A percentile compares a stretch with the other conserved stretches of the same genome.
These are phyloP conservation scores for Ustulina deusta DNA, from an alignment of 2,329 filamentous ascomycete species.

Conservation along the genomic window DNA sequence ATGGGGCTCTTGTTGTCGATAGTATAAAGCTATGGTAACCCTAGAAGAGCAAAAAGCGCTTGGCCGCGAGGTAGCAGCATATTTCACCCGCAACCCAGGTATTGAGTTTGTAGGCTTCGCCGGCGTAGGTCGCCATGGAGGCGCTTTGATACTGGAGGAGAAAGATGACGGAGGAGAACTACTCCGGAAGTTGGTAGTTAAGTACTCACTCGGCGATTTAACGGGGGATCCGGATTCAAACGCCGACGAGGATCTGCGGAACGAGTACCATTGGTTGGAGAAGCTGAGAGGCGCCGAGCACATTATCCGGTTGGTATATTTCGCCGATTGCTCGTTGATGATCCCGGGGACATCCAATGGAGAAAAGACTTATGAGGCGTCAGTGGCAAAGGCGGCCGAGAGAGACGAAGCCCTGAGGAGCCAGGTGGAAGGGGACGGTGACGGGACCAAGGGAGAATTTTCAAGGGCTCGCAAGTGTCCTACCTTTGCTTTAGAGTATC, in stretches of 20 bases:
- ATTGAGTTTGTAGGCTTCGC: slow-evolving; percentile 19
- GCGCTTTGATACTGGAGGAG: slow-evolving; percentile 21
- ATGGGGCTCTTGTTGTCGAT: not conserved
- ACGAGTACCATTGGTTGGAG: slow-evolving; percentile 26
- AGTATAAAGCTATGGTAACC: not conserved
- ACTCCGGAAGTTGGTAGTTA: slow-evolving; percentile 24
- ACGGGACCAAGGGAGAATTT: not conserved
- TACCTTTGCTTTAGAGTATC: slow-evolving; percentile 35
- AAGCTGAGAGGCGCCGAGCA: slow-evolving; percentile 33
- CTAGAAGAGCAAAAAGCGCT: slow-evolving; percentile 1
- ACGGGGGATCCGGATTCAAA: slow-evolving; percentile 5
- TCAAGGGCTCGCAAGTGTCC: slow-evolving; percentile 2
- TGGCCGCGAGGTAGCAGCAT: slow-evolving; percentile 10
- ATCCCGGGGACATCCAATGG: slow-evolving; percentile 21
- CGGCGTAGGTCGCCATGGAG: slow-evolving; percentile 29
- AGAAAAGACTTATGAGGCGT: not conserved
- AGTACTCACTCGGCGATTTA: slow-evolving; percentile 31
- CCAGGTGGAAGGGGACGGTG: not conserved
- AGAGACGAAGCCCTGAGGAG: not conserved
- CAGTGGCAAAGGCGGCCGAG: not conserved
- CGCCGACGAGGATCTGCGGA: slow-evolving; percentile 32
- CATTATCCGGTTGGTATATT: slow-evolving; percentile 25
- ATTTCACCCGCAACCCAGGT: slow-evolving; percentile 12
- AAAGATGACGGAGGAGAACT: not conserved
- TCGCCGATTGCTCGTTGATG: slow-evolving; percentile 20